Percentiles rank a stretch among this genome's conserved stretches.
phyloP scores from a whole-genome alignment of 768 basidiomycete species.

The Mycena indigotica region DNA sequence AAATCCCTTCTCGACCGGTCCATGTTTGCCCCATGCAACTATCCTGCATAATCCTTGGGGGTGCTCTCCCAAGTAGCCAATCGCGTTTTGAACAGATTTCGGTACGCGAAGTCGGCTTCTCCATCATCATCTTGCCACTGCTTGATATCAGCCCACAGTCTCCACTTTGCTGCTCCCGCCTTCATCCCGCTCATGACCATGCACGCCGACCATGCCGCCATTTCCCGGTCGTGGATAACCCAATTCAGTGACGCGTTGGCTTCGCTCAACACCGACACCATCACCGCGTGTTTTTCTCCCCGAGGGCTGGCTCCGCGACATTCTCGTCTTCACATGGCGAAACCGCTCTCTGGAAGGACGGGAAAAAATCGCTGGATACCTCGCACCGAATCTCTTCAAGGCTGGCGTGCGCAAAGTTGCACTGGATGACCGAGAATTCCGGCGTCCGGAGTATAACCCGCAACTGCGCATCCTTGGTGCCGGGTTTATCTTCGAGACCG shows the following conservation, averaged over 20 bases:
- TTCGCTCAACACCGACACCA: not conserved
- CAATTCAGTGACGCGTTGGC: slow-evolving; percentile 19
- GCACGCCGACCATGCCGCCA: not conserved
- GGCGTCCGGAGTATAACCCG: slow-evolving; percentile 16
- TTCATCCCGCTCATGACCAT: not conserved
- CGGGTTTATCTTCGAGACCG: slow-evolving; percentile 33
- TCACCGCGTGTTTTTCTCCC: slow-evolving; percentile 24
- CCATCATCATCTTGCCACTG: no score
- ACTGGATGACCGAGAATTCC: not conserved
- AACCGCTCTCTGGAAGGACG: slow-evolving; percentile 31
- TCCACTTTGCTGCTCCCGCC: no score
- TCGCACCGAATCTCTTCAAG: slow-evolving; percentile 16
- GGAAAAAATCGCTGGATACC: slow-evolving; percentile 28
- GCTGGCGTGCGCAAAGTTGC: slow-evolving; percentile 21
- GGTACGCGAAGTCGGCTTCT: no score
- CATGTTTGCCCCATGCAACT: no score
- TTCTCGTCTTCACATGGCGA: slow-evolving; percentile 39
- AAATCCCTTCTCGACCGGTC: no score
- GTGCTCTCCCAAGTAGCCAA: no score
- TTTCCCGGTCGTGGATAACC: slow-evolving; percentile 29
- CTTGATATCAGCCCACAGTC: no score
- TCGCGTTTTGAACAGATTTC: no score
- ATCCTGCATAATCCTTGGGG: no score
- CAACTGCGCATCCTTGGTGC: slow-evolving; percentile 16
- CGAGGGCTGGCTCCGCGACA: slow-evolving; percentile 35